phyloP scores from a whole-genome alignment of 2,329 filamentous ascomycete genomes.

The Colletotrichum limetticola region DNA sequence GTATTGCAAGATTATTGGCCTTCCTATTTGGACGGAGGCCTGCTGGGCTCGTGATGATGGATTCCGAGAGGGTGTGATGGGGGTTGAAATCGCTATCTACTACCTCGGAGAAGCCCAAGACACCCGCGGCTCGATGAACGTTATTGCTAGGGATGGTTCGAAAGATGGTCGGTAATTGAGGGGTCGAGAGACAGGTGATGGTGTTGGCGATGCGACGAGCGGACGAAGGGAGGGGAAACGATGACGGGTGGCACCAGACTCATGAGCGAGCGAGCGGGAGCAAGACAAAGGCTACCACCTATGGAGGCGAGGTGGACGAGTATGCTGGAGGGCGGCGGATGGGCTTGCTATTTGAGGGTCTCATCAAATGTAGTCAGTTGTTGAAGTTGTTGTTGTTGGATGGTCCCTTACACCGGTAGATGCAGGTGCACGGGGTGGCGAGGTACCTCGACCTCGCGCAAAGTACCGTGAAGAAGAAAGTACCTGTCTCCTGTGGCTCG shows the following conservation, averaged over 20 bases:
- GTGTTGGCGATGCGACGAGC: neutral
- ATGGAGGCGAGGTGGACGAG: neutral
- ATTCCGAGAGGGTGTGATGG: slow-evolving; percentile 22
- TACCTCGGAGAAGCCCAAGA: slow-evolving; percentile 10
- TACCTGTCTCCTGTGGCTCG: neutral
- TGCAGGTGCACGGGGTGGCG: neutral
- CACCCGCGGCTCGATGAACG: slow-evolving; percentile 18
- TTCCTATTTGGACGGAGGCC: slow-evolving; percentile 34
- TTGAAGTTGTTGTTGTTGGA: neutral
- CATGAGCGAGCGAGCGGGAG: neutral
- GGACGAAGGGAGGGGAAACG: neutral
- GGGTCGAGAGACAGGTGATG: slow-evolving; percentile 6
- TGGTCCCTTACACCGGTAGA: neutral
- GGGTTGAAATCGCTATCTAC: slow-evolving; percentile 6
- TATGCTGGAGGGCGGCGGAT: neutral
- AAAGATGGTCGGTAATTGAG: neutral
- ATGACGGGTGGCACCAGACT: neutral
- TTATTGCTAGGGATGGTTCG: slow-evolving; percentile 25
- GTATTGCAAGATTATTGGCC: slow-evolving; percentile 35
- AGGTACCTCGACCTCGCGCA: neutral
- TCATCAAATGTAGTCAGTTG: neutral
- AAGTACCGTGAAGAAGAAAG: neutral
- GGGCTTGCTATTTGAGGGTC: neutral
- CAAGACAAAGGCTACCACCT: neutral
- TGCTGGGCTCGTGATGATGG: slow-evolving; percentile 35